Conservation (phyloP, 2,329 filamentous ascomycete species). For the Penicillium sp. region DNA sequence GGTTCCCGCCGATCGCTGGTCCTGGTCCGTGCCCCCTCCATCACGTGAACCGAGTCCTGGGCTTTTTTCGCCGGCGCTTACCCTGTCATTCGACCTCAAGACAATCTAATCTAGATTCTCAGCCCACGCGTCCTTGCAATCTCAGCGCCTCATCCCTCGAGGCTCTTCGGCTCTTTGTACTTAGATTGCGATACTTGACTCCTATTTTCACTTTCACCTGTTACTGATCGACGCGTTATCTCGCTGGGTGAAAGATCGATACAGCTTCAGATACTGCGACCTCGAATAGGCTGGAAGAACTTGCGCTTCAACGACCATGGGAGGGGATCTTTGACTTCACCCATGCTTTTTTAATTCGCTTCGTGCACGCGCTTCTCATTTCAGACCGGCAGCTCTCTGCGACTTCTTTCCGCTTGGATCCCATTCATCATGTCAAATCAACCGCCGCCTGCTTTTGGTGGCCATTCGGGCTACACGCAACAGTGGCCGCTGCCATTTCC, state of each 20-base stretch:
- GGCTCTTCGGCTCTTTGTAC: not conserved
- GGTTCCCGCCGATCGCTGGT: constrained; percentile 35
- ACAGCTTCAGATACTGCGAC: not conserved
- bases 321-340: constrained; percentile 21
- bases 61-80: constrained; percentile 21
- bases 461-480: constrained; percentile 35
- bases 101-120: not conserved
- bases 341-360: constrained; percentile 1
- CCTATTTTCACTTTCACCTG: not conserved
- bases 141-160: not conserved
- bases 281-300: not conserved
- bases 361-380: not conserved
- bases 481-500: constrained; percentile 40
- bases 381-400: not conserved
- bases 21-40: constrained; percentile 19
- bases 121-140: not conserved
- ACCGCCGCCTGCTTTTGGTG: constrained; percentile 48
- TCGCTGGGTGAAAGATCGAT: not conserved
- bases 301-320: constrained; percentile 17
- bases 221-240: not conserved
- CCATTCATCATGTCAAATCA: constrained; percentile 49
- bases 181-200: not conserved
- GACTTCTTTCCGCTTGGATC: too few relatives aligned
- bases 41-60: constrained; percentile 32
- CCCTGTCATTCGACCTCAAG: not conserved